These are phyloP conservation scores for Spongospora subterranea DNA, from an alignment of 208 protist genomes.

Conservation along the genomic window DNA sequence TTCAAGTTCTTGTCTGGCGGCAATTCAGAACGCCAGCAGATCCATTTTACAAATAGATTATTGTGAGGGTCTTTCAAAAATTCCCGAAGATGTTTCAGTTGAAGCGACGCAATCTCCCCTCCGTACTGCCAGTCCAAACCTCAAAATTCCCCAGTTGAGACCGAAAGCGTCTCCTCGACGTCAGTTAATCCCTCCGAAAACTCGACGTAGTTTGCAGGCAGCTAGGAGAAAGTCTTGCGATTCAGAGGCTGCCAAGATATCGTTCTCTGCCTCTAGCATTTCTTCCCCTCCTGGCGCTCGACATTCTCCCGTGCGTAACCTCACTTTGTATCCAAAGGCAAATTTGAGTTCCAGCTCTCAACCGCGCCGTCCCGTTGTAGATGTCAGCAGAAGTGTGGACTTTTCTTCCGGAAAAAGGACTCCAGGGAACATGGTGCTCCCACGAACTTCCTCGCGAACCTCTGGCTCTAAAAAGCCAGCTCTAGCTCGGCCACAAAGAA, in stretches of 20 bases:
- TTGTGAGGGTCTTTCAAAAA: not conserved
- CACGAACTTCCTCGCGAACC: no score
- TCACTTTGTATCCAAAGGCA: not conserved
- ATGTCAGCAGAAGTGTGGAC: conserved; percentile 48
- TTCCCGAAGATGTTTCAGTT: not conserved
- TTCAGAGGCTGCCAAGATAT: not conserved
- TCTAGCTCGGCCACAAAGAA: not conserved
- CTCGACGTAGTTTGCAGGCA: not conserved
- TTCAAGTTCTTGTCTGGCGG: not conserved
- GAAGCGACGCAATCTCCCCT: not conserved
- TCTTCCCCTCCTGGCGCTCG: not conserved
- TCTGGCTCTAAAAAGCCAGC: not conserved
- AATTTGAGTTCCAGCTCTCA: not conserved
- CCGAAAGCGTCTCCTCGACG: conserved; percentile 1
- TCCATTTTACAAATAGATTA: not conserved
- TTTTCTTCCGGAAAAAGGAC: not conserved
- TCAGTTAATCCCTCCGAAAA: not conserved
- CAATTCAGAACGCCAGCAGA: not conserved
- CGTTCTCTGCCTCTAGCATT: conserved; percentile 4
- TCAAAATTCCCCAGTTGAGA: conserved; percentile 41
- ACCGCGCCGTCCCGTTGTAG: not conserved
- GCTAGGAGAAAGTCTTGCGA: not conserved
- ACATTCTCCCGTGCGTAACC: not conserved
- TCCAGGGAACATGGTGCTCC: no score
- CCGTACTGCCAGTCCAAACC: not conserved